phyloP scores from a whole-genome alignment of 2,329 filamentous ascomycete species.

The Aschersonia sp. region DNA sequence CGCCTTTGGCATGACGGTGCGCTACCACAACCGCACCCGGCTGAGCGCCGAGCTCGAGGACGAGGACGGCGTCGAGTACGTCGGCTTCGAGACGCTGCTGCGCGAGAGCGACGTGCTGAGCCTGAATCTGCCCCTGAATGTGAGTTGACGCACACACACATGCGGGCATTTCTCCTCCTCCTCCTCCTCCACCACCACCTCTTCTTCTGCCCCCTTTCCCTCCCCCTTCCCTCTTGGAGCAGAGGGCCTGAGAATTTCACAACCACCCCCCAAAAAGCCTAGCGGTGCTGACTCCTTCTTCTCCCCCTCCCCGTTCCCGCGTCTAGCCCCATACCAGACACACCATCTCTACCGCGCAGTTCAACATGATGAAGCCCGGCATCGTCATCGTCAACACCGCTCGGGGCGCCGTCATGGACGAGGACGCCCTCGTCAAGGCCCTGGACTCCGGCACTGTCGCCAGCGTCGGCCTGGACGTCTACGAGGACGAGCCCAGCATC shows the following conservation, averaged over 20 bases:
- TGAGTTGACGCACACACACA: slow-evolving; percentile 28
- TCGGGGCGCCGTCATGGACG: slow-evolving; percentile 69
- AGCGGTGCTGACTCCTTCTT: not conserved
- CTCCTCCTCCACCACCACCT: slow-evolving; percentile 10
- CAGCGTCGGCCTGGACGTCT: slow-evolving; percentile 66
- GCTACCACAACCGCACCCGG: slow-evolving; percentile 58
- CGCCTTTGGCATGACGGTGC: slow-evolving; percentile 60
- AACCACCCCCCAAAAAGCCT: not conserved
- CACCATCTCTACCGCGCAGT: slow-evolving; percentile 57
- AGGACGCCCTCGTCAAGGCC: slow-evolving; percentile 62
- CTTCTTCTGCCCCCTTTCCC: not conserved
- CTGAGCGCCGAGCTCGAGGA: slow-evolving; percentile 40
- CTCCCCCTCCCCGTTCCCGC: too few species aligned
- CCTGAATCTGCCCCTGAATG: slow-evolving; percentile 69
- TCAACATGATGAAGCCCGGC: slow-evolving; percentile 63
- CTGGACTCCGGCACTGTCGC: slow-evolving; percentile 55
- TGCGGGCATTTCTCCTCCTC: too few species aligned
- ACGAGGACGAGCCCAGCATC: slow-evolving; percentile 64
- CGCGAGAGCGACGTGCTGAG: slow-evolving; percentile 60
- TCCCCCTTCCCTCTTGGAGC: too few species aligned
- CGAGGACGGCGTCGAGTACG: slow-evolving; percentile 46
- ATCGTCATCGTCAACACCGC: slow-evolving; percentile 73
- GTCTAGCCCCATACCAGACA: slow-evolving; percentile 48
- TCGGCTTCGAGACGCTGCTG: slow-evolving; percentile 60
- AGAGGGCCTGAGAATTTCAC: too few species aligned